Conservation (phyloP, 257 asterid species). For the Plantago ovata region DNA sequence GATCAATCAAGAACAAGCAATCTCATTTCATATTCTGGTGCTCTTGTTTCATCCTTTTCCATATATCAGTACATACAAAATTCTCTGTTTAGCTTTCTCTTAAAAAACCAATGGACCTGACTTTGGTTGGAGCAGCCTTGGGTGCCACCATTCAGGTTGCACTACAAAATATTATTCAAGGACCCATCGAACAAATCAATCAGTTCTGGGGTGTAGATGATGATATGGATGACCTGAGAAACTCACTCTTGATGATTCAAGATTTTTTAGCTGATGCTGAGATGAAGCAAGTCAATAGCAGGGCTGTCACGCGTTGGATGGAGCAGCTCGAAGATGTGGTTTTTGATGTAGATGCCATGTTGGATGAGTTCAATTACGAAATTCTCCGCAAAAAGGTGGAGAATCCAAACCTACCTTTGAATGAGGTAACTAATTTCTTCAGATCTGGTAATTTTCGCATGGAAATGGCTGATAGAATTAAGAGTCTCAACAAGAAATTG, state of each 20-base stretch:
- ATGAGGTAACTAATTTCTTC: background rate
- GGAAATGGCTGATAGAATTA: conserved; percentile 13
- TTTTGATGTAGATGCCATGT: conserved; percentile 10
- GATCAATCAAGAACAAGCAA: too few relatives aligned
- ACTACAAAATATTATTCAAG: conserved; percentile 11
- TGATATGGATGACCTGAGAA: too few relatives aligned
- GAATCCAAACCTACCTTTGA: background rate
- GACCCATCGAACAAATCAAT: too few relatives aligned
- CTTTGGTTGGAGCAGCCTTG: background rate
- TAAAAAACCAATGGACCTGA: conserved; percentile 10
- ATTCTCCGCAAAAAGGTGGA: background rate
- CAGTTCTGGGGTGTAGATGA: too few relatives aligned
- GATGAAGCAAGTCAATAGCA: background rate
- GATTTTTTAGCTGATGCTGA: conserved; percentile 19
- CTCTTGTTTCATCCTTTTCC: too few relatives aligned
- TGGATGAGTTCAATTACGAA: conserved; percentile 22
- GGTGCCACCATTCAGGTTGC: conserved; percentile 8
- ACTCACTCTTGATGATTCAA: too few relatives aligned
- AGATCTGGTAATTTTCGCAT: background rate
- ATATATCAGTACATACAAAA: too few relatives aligned
- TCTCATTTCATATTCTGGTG: too few relatives aligned
- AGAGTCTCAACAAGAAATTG: conserved; percentile 8
- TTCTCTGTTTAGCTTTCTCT: too few relatives aligned
- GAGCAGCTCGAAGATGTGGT: conserved; percentile 13
- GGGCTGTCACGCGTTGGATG: conserved; percentile 20